Base-by-base conservation (phyloP, 306 rosid species). In the Dryas octopetala region DNA sequence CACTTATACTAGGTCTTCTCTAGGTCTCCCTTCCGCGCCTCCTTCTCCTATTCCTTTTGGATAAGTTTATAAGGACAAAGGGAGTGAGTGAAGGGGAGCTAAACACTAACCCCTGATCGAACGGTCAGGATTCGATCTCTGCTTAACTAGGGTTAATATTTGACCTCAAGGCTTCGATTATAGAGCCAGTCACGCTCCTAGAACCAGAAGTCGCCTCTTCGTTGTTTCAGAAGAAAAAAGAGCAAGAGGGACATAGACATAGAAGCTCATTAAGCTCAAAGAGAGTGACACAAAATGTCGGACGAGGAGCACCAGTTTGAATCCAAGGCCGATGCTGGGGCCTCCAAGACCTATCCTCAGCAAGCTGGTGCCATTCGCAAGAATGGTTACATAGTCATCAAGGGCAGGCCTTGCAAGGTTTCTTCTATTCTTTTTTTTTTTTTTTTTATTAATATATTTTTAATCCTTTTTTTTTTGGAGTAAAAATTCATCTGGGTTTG, bases 221-320 rank as follows among this genome's bases (percentile, higher is more conserved):
- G 68, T 43, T 63, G 19, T 63, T 63, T 4, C 16, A 9, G 68
- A 5, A 41, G 68, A 8, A 41, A 16, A 9, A 41, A 14, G 11
- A n/a, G 16, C 13, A 63, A 43, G 68, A 16, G 68, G 50, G 23
- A 63, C 67, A 23, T 4, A 64, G 68, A 65, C 38, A 32, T 11
- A 63, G 58, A 59, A 60, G 63, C 63, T 53, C 62, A 7, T 19
- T 28, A 9, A 5, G 2, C 7, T 44, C 38, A 5, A 38, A 55
- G 48, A 62, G 70, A 67, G 23, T 17, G 71, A 68, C 26, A 62
- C 60, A 51, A 53, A 50, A 88, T 88, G 96, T 90, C 91, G 11
- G 96, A 88, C 78, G 88, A 90, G 67, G 96, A 90, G 72, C 91
- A 90, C 79, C 92, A 90, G 62, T 90, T 90, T 68, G 92, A 90